Evolutionary conservation across 164 flowering plant genomes (phyloP).

Genomic region (grape (Vitis vinifera)): DNA sequence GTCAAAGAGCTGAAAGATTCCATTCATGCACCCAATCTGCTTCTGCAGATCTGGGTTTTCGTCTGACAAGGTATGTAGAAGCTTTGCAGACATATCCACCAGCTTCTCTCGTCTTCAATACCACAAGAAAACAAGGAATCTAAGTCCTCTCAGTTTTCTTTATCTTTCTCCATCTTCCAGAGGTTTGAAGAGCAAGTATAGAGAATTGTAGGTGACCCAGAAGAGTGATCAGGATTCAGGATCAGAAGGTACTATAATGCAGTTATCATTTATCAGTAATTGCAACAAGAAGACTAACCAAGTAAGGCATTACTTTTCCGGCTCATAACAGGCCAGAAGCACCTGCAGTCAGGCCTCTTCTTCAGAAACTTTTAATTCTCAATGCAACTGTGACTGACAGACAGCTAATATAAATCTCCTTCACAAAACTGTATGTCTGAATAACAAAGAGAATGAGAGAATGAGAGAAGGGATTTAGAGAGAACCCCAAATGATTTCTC

Average conservation of each 20-base stretch:
- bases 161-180: neutral
- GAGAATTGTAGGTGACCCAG: neutral
- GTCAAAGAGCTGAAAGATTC: slow-evolving; percentile 63
- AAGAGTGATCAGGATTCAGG: neutral
- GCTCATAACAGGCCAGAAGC: too few relatives aligned
- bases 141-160: neutral
- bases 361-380: too few relatives aligned
- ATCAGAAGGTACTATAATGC: neutral
- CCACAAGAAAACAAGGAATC: neutral
- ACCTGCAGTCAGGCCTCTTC: too few relatives aligned
- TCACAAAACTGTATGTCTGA: neutral
- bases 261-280: too few relatives aligned
- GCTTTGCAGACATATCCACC: slow-evolving; percentile 40
- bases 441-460: slow-evolving; percentile 10
- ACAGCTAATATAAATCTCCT: too few relatives aligned
- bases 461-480: neutral
- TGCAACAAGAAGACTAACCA: too few relatives aligned
- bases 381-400: too few relatives aligned
- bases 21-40: slow-evolving; percentile 70
- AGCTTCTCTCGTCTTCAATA: neutral
- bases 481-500: slow-evolving; percentile 9
- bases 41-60: slow-evolving; percentile 48
- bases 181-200: neutral
- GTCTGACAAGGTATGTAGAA: slow-evolving; percentile 34
- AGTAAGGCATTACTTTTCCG: too few relatives aligned